Evolutionary conservation across 306 rosid species (phyloP).

Genomic region (Trifolium repens): DNA sequence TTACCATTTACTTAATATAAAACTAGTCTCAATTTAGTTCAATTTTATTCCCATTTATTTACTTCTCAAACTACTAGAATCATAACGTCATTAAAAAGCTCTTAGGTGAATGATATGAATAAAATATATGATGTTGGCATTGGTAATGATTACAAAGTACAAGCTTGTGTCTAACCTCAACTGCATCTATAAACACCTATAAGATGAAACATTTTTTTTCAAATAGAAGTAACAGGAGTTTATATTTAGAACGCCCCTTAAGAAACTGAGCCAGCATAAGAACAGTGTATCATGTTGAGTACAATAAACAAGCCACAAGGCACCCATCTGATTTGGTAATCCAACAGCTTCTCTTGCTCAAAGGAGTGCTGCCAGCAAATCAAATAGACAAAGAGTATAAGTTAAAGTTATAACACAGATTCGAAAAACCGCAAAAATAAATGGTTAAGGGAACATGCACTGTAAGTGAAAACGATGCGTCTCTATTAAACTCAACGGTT

Average conservation of each 20-base stretch:
- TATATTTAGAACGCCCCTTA: slow-evolving; percentile 41
- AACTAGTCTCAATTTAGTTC: not conserved
- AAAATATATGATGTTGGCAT: slow-evolving; percentile 31
- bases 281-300: slow-evolving; percentile 20
- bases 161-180: slow-evolving; percentile 40
- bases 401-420: slow-evolving; percentile 39
- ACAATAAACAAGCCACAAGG: slow-evolving; percentile 40
- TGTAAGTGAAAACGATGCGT: no score
- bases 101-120: slow-evolving; percentile 27
- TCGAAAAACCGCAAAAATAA: slow-evolving; percentile 6
- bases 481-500: not conserved
- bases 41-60: not conserved
- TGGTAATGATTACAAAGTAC: slow-evolving; percentile 36
- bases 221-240: slow-evolving; percentile 42
- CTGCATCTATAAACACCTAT: slow-evolving; percentile 36
- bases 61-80: slow-evolving; percentile 3
- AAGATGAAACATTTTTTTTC: slow-evolving; percentile 40
- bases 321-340: slow-evolving; percentile 45
- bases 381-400: slow-evolving; percentile 39
- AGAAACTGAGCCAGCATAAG: slow-evolving; percentile 36
- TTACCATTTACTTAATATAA: not conserved
- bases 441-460: not conserved
- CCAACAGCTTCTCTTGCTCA: slow-evolving; percentile 29
- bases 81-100: not conserved
- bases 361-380: slow-evolving; percentile 54